Percentiles rank a stretch among this genome's conserved stretches.
phyloP scores from a whole-genome alignment of 108 stramenopile species.

The Nannochloropsis gaditana region DNA sequence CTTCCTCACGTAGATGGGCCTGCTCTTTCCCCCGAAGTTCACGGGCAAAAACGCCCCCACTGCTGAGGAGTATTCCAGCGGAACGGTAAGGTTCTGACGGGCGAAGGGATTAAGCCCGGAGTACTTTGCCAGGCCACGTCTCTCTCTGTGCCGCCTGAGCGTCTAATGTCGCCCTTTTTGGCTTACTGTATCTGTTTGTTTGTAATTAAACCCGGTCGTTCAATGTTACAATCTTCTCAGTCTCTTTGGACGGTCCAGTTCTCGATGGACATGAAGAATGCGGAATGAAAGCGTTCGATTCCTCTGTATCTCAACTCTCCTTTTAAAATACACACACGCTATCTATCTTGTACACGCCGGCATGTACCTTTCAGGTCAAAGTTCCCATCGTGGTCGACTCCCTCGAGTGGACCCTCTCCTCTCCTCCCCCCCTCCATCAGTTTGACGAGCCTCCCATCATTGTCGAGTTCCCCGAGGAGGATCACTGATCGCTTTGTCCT shows the following conservation, averaged over 20 bases:
- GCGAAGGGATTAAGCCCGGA: neutral
- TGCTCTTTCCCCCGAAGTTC: neutral
- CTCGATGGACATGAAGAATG: neutral
- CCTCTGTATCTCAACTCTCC: neutral
- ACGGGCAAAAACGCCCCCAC: neutral
- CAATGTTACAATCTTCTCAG: no score
- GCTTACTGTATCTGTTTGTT: no score
- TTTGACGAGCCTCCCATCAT: slow-evolving; percentile 95
- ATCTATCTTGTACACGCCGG: neutral
- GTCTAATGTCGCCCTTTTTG: no score
- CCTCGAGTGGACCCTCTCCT: slow-evolving; percentile 87
- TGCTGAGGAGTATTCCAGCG: neutral
- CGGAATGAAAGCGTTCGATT: neutral
- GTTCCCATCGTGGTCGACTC: slow-evolving; percentile 59
- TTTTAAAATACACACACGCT: neutral
- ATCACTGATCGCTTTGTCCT: neutral
- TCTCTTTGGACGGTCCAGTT: no score
- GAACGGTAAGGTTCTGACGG: neutral
- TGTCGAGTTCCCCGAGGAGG: slow-evolving; percentile 61
- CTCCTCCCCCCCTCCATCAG: slow-evolving; percentile 93
- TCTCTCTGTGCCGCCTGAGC: no score
- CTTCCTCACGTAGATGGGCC: neutral
- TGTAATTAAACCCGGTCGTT: no score
- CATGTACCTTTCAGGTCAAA: slow-evolving; percentile 16
- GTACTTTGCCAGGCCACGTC: no score